Evolutionary conservation across 179 eudicot species (phyloP).

Genomic region (Corrigiola litoralis): DNA sequence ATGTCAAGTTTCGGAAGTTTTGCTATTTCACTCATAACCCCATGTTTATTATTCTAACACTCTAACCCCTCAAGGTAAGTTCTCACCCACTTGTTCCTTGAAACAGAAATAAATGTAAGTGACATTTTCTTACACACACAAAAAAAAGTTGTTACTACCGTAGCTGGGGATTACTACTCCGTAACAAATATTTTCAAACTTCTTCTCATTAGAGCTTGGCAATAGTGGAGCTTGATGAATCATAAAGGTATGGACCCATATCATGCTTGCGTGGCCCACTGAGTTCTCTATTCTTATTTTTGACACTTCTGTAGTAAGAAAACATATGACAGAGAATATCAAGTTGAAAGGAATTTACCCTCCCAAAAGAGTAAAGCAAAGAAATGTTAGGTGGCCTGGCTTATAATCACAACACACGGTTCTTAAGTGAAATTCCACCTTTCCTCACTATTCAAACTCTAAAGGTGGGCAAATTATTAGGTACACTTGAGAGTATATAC

Average conservation of each 20-base stretch:
- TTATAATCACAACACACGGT: not conserved
- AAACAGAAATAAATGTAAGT: too few species aligned
- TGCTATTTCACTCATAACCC: too few species aligned
- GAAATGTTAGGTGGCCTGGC: conserved; percentile 6
- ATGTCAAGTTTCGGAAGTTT: too few species aligned
- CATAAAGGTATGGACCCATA: conserved; percentile 19
- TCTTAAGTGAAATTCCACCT: not conserved
- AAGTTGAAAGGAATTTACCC: not conserved
- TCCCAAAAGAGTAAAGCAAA: not conserved
- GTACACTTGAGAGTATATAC: too few species aligned
- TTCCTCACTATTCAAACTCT: not conserved
- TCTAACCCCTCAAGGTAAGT: too few species aligned
- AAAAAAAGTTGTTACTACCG: not conserved
- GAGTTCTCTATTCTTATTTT: not conserved
- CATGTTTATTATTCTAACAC: too few species aligned
- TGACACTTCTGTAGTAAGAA: not conserved
- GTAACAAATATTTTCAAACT: not conserved
- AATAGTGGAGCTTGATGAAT: conserved; percentile 14
- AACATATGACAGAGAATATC: conserved; percentile 2
- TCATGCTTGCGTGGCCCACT: conserved; percentile 22
- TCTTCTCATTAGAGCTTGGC: not conserved
- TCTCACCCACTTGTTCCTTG: too few species aligned
- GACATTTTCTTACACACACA: too few species aligned
- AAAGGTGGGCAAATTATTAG: too few species aligned
- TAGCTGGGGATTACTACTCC: not conserved